phyloP scores from a whole-genome alignment of 2,329 filamentous ascomycete species.

The Talaromyces atroroseus region DNA sequence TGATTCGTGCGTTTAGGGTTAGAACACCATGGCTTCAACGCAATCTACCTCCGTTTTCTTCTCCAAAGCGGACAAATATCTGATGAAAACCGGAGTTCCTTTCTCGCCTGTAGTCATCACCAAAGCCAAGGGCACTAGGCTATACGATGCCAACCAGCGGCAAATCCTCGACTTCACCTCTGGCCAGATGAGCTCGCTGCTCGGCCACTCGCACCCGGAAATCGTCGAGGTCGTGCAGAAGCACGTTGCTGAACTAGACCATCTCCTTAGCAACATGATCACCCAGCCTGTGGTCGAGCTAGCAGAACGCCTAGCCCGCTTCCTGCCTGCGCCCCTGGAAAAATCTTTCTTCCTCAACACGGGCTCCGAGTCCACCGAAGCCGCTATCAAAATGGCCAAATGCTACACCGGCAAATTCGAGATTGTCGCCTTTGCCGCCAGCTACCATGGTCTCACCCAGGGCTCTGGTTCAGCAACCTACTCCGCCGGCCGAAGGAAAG shows the following conservation, averaged over 20 bases:
- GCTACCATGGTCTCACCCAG: conserved; percentile 59
- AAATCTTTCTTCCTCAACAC: conserved; percentile 51
- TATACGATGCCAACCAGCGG: conserved; percentile 42
- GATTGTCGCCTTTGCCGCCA: conserved; percentile 55
- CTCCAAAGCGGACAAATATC: conserved; percentile 34
- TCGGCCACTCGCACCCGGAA: conserved; percentile 56
- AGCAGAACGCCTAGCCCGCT: conserved; percentile 45
- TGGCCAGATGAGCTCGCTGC: conserved; percentile 55
- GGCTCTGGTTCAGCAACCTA: conserved; percentile 53
- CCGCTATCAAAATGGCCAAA: conserved; percentile 61
- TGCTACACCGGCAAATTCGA: conserved; percentile 60
- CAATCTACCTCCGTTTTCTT: conserved; percentile 24
- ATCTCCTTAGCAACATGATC: conserved; percentile 56
- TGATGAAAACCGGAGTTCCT: conserved; percentile 32
- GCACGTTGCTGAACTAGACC: conserved; percentile 50
- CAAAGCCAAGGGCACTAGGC: conserved; percentile 40
- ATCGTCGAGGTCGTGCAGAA: conserved; percentile 50
- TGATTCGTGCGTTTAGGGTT: too few relatives aligned
- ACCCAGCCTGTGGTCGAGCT: conserved; percentile 54
- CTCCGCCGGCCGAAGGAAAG: conserved; percentile 46
- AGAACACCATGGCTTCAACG: neutral
- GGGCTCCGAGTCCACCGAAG: conserved; percentile 55
- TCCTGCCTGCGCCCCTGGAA: conserved; percentile 42
- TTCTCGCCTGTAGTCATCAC: conserved; percentile 39
- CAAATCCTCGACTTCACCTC: conserved; percentile 56